phyloP scores from a whole-genome alignment of 768 basidiomycete species.

The Macrolepiota albuminosa region DNA sequence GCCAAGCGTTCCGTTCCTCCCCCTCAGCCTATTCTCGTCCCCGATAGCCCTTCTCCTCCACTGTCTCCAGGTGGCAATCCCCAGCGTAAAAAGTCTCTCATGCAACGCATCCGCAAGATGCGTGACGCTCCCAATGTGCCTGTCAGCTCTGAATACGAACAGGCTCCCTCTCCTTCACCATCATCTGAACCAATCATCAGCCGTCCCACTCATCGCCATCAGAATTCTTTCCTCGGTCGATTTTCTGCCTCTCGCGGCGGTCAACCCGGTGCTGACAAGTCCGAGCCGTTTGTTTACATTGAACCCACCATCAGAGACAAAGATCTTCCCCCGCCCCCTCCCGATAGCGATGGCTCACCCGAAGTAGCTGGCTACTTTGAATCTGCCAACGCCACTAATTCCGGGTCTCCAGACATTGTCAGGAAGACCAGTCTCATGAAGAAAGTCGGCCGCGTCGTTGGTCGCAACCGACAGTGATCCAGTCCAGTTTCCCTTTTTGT shows the following conservation, averaged over 20 bases:
- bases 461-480: slow-evolving; percentile 39
- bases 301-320: slow-evolving; percentile 65
- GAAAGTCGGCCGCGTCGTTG: slow-evolving; percentile 72
- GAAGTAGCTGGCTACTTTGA: slow-evolving; percentile 50
- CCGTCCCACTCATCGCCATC: slow-evolving; percentile 66
- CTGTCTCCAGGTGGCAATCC: slow-evolving; percentile 43
- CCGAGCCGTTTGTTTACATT: slow-evolving; percentile 66
- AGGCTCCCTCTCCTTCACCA: slow-evolving; percentile 34
- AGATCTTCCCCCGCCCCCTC: slow-evolving; percentile 44
- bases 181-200: slow-evolving; percentile 26
- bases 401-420: slow-evolving; percentile 43
- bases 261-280: slow-evolving; percentile 29
- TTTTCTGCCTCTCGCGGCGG: slow-evolving; percentile 33
- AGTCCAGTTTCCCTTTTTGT: not conserved
- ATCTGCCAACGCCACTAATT: slow-evolving; percentile 20
- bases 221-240: slow-evolving; percentile 77
- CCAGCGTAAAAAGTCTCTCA: slow-evolving; percentile 76
- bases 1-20: slow-evolving; percentile 61
- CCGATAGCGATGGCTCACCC: slow-evolving; percentile 17
- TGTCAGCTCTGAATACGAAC: slow-evolving; percentile 42
- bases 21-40: slow-evolving; percentile 78
- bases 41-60: slow-evolving; percentile 45
- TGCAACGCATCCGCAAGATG: slow-evolving; percentile 88
- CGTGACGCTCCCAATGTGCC: slow-evolving; percentile 83
- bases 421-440: slow-evolving; percentile 77